Evolutionary conservation across 2,329 filamentous ascomycete species (phyloP), one percentile per base, ranked within the genome.

Genomic region (Ascosphaera aggregata): DNA sequence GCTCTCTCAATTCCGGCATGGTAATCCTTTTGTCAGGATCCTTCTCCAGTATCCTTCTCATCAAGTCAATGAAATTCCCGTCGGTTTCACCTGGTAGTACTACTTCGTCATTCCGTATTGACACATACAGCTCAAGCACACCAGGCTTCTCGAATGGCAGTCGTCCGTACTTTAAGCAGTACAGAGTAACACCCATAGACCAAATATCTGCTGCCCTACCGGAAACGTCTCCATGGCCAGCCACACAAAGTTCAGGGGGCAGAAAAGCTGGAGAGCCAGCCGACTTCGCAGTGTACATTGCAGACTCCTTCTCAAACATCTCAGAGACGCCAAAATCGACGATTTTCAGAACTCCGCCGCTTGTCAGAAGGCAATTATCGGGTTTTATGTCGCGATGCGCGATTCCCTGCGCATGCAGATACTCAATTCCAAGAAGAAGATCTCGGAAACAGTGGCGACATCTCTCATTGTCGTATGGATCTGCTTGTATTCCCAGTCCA

Each of bases 221-320:
- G 51, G 67, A 73, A 48, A 58, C 55, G 49, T 57, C 50, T 36
- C 59, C 54, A 18, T 74, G 58, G 44, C 89, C 84, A 1, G 81
- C 91, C 54, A 85, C 89, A 59, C 89, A 98, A 30, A 98, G 67
- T 55, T 98, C 89, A 3, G 89, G 89, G 1, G 89, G 89, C 52
- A 94, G 98, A 59, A 98, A 98, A 1, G 86, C 89, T 4, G 89
- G 89, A 0, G 89, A 98, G 39, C 89, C 89, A 4, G 95, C 89
- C 1, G 89, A 95, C 64, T 95, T 95, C 43, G 89, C 86, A n/a
- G 98, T 65, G 54, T 95, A 89, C 43, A 92, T 73, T 44, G 92
- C 85, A 53, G 94, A 82, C 48, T 94, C 85, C 42, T 92, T 73
- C 50, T 92, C 81, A 32, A 73, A 74, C 9, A 80, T 79, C 54